These are phyloP conservation scores for Zalaria obscura DNA, from an alignment of 2,329 filamentous ascomycete genomes.

Conservation along the genomic window DNA sequence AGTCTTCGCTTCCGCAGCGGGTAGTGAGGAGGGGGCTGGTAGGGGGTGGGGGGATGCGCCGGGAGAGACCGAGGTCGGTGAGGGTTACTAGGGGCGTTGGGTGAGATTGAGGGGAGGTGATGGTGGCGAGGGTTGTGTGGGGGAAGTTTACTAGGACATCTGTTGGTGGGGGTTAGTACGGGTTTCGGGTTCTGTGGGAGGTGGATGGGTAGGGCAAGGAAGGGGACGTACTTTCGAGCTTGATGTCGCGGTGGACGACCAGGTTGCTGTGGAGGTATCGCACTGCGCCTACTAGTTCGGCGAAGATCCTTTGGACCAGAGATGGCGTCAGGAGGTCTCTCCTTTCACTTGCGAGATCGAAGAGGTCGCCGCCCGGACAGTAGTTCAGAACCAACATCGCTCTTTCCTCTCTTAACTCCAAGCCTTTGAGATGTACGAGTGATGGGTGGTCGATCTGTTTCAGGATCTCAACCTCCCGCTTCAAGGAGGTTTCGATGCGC, in stretches of 20 bases:
- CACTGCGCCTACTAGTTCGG: slow-evolving; percentile 75
- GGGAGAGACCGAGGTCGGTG: slow-evolving; percentile 80
- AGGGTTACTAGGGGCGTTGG: slow-evolving; percentile 75
- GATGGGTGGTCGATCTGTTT: slow-evolving; percentile 78
- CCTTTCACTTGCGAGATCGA: slow-evolving; percentile 72
- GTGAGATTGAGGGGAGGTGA: slow-evolving; percentile 56
- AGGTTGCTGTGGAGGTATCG: slow-evolving; percentile 70
- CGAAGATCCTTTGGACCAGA: slow-evolving; percentile 72
- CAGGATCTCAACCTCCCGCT: slow-evolving; percentile 90
- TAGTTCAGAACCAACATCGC: slow-evolving; percentile 81
- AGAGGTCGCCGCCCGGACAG: slow-evolving; percentile 86
- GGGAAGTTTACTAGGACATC: slow-evolving; percentile 86
- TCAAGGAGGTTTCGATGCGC: slow-evolving; percentile 81
- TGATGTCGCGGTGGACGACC: slow-evolving; percentile 95
- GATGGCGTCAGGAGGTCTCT: slow-evolving; percentile 51
- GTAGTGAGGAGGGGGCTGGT: slow-evolving; percentile 84
- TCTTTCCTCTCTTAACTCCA: slow-evolving; percentile 69
- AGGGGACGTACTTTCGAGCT: slow-evolving; percentile 71
- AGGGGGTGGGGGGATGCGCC: slow-evolving; percentile 57
- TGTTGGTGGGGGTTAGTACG: slow-evolving; percentile 23
- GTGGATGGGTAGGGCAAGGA: not conserved
- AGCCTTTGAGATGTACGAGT: slow-evolving; percentile 80
- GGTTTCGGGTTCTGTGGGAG: not conserved
- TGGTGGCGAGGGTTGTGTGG: slow-evolving; percentile 44
- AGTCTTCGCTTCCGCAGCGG: slow-evolving; percentile 90